Evolutionary conservation across 1,284 basidiomycete species (phyloP).

Genomic region (Vanrija sp.): DNA sequence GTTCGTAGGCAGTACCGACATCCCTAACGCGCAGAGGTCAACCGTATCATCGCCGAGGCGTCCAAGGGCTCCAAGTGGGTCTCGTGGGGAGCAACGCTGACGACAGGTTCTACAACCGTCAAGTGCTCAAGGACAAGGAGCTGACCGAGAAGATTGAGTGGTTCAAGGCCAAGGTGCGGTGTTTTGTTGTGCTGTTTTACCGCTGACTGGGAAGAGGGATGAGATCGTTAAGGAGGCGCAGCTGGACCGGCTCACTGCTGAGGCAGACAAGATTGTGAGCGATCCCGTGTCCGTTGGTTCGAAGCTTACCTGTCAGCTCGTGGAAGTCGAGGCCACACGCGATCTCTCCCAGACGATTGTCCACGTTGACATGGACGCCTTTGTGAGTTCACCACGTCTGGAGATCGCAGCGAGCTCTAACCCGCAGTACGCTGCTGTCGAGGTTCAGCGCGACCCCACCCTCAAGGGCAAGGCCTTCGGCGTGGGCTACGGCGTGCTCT

Average conservation of each 20-base stretch:
- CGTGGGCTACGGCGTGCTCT: conserved; percentile 69
- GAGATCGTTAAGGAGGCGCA: conserved; percentile 34
- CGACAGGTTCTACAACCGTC: conserved; percentile 43
- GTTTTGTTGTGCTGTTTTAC: too few relatives aligned
- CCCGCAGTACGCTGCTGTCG: conserved; percentile 48
- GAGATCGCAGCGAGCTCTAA: background rate
- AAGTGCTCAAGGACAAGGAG: conserved; percentile 45
- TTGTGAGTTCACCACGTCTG: conserved; percentile 24
- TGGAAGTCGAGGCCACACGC: conserved; percentile 68
- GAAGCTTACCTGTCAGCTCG: conserved; percentile 55
- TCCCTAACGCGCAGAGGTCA: conserved; percentile 35
- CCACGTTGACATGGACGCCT: conserved; percentile 48
- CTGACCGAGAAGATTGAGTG: conserved; percentile 45
- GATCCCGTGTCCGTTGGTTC: background rate
- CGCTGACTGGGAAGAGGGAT: conserved; percentile 34
- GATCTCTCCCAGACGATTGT: conserved; percentile 74
- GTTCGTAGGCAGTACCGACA: conserved; percentile 11
- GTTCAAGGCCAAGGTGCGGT: conserved; percentile 38
- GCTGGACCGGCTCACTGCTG: conserved; percentile 27
- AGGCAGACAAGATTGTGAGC: conserved; percentile 46
- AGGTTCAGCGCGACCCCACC: conserved; percentile 69
- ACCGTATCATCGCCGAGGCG: conserved; percentile 48
- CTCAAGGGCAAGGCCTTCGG: conserved; percentile 82
- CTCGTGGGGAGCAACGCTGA: background rate
- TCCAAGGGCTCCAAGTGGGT: conserved; percentile 47